Evolutionary conservation across 257 asterid species (phyloP).

Genomic region (Solanum ossicruentum): DNA sequence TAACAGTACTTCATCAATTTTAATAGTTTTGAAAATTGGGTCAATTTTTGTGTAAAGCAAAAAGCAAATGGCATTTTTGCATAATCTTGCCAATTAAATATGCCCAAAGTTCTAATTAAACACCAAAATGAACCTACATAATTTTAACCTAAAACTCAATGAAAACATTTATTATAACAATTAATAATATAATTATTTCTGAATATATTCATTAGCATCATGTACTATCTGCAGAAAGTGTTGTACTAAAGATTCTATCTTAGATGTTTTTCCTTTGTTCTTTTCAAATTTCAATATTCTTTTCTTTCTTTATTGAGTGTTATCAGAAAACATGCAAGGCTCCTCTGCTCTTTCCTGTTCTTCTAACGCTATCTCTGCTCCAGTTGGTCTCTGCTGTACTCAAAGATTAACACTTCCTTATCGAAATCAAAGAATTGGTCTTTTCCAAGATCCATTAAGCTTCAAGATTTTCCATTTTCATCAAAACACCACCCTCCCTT

Average conservation of each 20-base stretch:
- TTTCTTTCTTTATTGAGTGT: background rate
- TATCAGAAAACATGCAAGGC: conserved; percentile 24
- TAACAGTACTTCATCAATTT: too few species aligned
- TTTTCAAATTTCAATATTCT: background rate
- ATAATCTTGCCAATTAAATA: too few species aligned
- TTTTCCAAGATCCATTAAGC: background rate
- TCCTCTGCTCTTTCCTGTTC: conserved; percentile 29
- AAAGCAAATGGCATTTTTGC: too few species aligned
- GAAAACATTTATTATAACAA: too few species aligned
- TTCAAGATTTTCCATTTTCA: conserved; percentile 9
- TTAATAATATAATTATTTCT: background rate
- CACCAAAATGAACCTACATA: background rate
- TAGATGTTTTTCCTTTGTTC: background rate
- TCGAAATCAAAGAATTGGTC: conserved; percentile 2
- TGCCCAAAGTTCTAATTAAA: too few species aligned
- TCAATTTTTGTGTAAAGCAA: too few species aligned
- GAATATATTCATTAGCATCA: background rate
- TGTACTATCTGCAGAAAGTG: background rate
- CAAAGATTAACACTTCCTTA: background rate
- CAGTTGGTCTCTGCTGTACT: background rate
- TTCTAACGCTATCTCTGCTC: conserved; percentile 9
- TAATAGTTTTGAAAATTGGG: too few species aligned
- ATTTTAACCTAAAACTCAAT: too few species aligned
- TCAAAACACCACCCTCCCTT: conserved; percentile 9
- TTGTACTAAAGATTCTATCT: background rate